Evolutionary conservation across 441 rosid species (phyloP), one percentile per base, ranked within the genome.

Genomic region (Arabidopsis lyrata): DNA sequence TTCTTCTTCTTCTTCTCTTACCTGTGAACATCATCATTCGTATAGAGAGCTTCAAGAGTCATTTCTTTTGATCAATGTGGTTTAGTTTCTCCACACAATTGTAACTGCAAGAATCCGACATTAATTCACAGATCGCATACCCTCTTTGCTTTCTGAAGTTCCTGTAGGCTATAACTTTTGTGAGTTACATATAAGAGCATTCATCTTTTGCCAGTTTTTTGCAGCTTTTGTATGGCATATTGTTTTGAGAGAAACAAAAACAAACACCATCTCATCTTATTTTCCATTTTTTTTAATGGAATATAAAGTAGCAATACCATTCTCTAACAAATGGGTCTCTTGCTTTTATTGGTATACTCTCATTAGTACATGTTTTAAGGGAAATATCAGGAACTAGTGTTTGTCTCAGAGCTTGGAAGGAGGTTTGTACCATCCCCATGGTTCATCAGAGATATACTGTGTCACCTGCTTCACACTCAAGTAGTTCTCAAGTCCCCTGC

Each of bases 401-500:
- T 49, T 50, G 67, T 41, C 72, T 85, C 75, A 93, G 73, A 89
- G 86, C 86, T 83, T 93, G 22, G 96, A 83, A 35, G 98, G 99
- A 80, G 96, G 56, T 63, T 81, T 81, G 73, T 92, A 92, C 99
- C 97, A 95, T 54, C 93, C 96, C 97, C 97, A 92, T 60, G 88
- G 96, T 36, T 95, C 97, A 70, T 81, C 74, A 0, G 98, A 88
- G 73, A 83, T 83, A 69, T 92, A 92, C 58, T 77, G 89, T 18
- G 98, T 95, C 36, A 92, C 93, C 84, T 95, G 99, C 87, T 95
- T 95, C 83, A 92, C 98, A 39, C 65, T 84, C 81, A 92, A 45
- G 88, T 93, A 95, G 77, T 87, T 92, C 47, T 95, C 96, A 47
- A 95, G 88, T 73, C 99, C 99, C 99, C 99, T 92, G 86, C 36